Conservation (phyloP, 768 basidiomycete species). For the Terana coerulea region DNA sequence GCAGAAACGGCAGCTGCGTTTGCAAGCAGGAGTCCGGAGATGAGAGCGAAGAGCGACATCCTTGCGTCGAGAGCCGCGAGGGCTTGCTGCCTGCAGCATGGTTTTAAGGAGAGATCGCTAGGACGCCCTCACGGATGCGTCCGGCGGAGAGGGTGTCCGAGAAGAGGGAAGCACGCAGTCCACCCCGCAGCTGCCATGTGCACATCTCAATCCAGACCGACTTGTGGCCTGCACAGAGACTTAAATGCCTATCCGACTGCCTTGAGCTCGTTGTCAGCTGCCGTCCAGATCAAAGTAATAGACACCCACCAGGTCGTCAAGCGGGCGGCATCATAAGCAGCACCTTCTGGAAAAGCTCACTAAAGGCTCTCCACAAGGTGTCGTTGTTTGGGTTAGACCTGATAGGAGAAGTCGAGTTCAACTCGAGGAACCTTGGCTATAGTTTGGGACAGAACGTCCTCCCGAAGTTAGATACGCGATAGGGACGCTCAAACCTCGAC, state of each 20-base stretch:
- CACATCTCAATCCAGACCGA: conserved; percentile 11
- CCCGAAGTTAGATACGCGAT: too few relatives aligned
- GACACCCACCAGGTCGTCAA: conserved; percentile 2
- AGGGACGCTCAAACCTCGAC: too few relatives aligned
- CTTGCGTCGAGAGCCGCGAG: conserved; percentile 2
- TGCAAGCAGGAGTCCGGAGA: neutral
- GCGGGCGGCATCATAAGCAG: too few relatives aligned
- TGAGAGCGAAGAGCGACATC: conserved; percentile 4
- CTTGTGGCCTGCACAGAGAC: neutral
- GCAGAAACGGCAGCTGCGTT: neutral
- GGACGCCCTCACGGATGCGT: neutral
- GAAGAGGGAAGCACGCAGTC: too few relatives aligned
- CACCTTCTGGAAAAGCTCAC: too few relatives aligned
- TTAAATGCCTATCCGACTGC: too few relatives aligned
- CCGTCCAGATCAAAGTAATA: conserved; percentile 1
- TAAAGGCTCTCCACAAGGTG: too few relatives aligned
- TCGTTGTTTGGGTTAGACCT: too few relatives aligned
- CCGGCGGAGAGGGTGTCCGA: conserved; percentile 9
- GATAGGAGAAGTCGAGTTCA: too few relatives aligned
- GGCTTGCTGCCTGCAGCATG: conserved; percentile 10
- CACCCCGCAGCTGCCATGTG: conserved; percentile 12
- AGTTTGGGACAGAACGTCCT: too few relatives aligned
- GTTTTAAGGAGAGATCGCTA: neutral
- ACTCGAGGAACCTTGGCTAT: too few relatives aligned
- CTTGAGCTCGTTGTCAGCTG: too few relatives aligned